phyloP scores from a whole-genome alignment of 164 flowering plant genomes.

The Brasenia schreberi region DNA sequence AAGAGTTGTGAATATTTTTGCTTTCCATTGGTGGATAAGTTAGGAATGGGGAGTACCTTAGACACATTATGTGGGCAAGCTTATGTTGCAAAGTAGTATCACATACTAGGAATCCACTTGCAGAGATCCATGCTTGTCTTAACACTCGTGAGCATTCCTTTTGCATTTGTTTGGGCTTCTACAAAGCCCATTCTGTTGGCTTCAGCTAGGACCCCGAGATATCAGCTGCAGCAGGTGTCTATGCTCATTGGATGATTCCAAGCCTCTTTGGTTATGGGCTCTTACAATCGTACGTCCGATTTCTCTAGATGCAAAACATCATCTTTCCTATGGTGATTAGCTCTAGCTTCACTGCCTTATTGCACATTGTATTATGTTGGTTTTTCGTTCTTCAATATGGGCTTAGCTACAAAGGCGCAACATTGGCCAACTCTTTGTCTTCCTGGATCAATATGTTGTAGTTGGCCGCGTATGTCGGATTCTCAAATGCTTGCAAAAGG shows the following conservation, averaged over 20 bases:
- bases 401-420: constrained; percentile 26
- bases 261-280: constrained; percentile 27
- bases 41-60: constrained; percentile 40
- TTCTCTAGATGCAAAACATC: constrained; percentile 27
- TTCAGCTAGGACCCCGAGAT: constrained; percentile 3
- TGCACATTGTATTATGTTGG: constrained; percentile 29
- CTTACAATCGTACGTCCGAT: constrained; percentile 28
- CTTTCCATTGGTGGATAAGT: constrained; percentile 5
- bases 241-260: constrained; percentile 26
- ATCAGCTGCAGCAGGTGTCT: constrained; percentile 2
- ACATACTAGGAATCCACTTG: constrained; percentile 12
- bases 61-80: constrained; percentile 19
- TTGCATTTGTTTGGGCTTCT: constrained; percentile 11
- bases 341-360: constrained; percentile 17
- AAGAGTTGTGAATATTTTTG: too few relatives aligned
- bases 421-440: constrained; percentile 22
- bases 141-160: constrained; percentile 7
- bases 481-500: constrained; percentile 15
- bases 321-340: constrained; percentile 26
- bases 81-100: constrained; percentile 14
- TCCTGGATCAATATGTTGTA: constrained; percentile 22
- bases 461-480: constrained; percentile 18
- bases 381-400: constrained; percentile 16
- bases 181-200: not conserved
- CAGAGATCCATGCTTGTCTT: constrained; percentile 13